These are phyloP conservation scores for Magnaporthiopsis rhizophila DNA, from an alignment of 2,329 filamentous ascomycete genomes.

Conservation along the genomic window DNA sequence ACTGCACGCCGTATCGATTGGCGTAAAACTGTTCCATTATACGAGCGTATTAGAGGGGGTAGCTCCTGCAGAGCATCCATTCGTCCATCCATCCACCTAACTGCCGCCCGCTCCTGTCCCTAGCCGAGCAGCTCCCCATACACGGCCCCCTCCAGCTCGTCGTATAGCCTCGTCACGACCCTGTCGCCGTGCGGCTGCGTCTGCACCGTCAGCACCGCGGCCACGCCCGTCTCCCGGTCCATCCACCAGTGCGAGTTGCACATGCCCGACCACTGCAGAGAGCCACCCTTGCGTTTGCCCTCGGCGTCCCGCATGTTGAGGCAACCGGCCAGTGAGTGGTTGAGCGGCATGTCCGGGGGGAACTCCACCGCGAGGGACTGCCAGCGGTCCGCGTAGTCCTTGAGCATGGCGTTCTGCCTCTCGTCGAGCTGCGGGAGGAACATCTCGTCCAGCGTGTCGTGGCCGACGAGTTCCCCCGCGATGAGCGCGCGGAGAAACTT, in stretches of 20 bases:
- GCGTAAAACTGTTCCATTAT: too few relatives aligned
- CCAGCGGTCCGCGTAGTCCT: slow-evolving; percentile 13
- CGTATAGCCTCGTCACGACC: not conserved
- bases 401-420: slow-evolving; percentile 17
- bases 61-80: too few relatives aligned
- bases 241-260: slow-evolving; percentile 32
- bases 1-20: too few relatives aligned
- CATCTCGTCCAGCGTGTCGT: slow-evolving; percentile 50
- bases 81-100: too few relatives aligned
- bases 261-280: slow-evolving; percentile 36
- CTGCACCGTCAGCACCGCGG: slow-evolving; percentile 29
- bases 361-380: slow-evolving; percentile 28
- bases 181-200: not conserved
- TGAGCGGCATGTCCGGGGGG: slow-evolving; percentile 21
- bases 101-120: too few relatives aligned
- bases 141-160: slow-evolving; percentile 1
- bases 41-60: too few relatives aligned
- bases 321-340: slow-evolving; percentile 30
- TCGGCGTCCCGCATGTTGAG: slow-evolving; percentile 30
- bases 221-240: slow-evolving; percentile 28
- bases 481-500: slow-evolving; percentile 50
- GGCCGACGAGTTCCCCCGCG: slow-evolving; percentile 31
- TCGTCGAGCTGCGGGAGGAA: slow-evolving; percentile 38
- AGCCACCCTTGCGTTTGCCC: slow-evolving; percentile 32
- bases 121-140: not conserved